Conservation (phyloP, 768 basidiomycete genomes). For the Albatrellus ellisii region DNA sequence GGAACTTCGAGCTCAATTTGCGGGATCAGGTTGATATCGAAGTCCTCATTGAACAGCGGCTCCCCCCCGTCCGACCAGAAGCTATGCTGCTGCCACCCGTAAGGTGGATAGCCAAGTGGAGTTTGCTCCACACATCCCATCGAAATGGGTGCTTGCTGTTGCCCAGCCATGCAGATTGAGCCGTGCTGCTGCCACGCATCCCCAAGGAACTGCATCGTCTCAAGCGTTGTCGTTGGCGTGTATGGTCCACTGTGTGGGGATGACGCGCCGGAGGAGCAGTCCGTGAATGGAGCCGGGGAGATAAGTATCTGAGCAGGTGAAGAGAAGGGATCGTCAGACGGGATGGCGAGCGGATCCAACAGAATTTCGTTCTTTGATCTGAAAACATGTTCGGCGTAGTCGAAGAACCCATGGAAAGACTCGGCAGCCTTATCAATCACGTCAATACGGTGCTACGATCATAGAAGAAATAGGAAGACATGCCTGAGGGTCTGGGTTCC, state of each 20-base stretch:
- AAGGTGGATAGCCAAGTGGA: slow-evolving; percentile 17
- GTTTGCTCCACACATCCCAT: slow-evolving; percentile 12
- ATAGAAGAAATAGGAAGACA: neutral
- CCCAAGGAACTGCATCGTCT: slow-evolving; percentile 9
- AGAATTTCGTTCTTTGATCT: neutral
- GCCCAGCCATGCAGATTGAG: neutral
- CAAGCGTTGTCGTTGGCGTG: slow-evolving; percentile 6
- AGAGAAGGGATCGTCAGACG: neutral
- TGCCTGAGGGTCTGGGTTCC: slow-evolving; percentile 6
- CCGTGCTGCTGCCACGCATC: slow-evolving; percentile 12
- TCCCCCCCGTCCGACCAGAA: slow-evolving; percentile 24
- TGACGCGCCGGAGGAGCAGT: slow-evolving; percentile 10
- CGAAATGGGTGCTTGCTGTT: slow-evolving; percentile 3
- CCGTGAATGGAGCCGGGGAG: slow-evolving; percentile 4
- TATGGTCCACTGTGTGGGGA: slow-evolving; percentile 9
- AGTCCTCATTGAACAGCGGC: slow-evolving; percentile 44
- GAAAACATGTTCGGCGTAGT: slow-evolving; percentile 6
- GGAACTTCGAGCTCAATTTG: slow-evolving; percentile 47
- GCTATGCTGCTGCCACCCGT: slow-evolving; percentile 20
- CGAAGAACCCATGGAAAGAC: neutral
- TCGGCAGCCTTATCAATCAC: slow-evolving; percentile 1
- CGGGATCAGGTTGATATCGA: slow-evolving; percentile 52
- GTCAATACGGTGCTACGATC: neutral
- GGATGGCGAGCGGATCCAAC: slow-evolving; percentile 6
- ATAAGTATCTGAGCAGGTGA: neutral